Conservation (phyloP, 2,329 filamentous ascomycete species). For the Exserohilum rostratum region DNA sequence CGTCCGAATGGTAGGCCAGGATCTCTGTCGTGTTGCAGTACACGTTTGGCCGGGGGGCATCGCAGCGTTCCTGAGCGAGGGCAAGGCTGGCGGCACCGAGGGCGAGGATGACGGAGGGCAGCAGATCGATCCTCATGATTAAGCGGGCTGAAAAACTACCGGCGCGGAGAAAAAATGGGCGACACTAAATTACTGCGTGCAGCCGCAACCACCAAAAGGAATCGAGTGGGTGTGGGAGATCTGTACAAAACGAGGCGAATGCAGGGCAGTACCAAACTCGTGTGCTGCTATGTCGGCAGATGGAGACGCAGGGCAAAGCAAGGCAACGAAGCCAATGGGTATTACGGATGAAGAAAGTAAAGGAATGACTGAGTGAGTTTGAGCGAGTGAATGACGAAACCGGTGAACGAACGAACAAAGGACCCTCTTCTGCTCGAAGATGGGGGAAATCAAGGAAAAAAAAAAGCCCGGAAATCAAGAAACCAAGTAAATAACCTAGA, state of each 20-base stretch:
- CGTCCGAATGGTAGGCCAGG: slow-evolving; percentile 24
- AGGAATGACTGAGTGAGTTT: not conserved
- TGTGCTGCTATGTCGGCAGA: not conserved
- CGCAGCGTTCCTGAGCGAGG: slow-evolving; percentile 32
- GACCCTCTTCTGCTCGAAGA: no score
- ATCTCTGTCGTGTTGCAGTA: slow-evolving; percentile 36
- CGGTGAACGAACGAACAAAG: no score
- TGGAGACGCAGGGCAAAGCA: not conserved
- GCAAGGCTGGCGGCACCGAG: slow-evolving; percentile 16
- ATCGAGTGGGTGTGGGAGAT: not conserved
- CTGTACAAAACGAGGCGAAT: no score
- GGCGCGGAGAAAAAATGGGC: slow-evolving; percentile 3
- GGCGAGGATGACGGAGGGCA: slow-evolving; percentile 8
- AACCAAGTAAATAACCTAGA: no score
- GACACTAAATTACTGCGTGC: slow-evolving; percentile 3
- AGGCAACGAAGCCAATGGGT: not conserved
- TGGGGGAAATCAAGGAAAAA: no score
- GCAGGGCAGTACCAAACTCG: not conserved
- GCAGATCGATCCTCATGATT: slow-evolving; percentile 21
- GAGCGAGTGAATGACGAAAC: not conserved
- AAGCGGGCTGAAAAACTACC: not conserved
- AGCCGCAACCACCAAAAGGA: not conserved
- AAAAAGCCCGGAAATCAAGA: no score
- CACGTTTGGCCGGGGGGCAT: slow-evolving; percentile 25
- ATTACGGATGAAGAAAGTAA: not conserved